A percentile compares a stretch with the other conserved stretches of the same genome.
Conservation (phyloP, 2,329 filamentous ascomycete species). For the Achaetomium macrosporum region DNA sequence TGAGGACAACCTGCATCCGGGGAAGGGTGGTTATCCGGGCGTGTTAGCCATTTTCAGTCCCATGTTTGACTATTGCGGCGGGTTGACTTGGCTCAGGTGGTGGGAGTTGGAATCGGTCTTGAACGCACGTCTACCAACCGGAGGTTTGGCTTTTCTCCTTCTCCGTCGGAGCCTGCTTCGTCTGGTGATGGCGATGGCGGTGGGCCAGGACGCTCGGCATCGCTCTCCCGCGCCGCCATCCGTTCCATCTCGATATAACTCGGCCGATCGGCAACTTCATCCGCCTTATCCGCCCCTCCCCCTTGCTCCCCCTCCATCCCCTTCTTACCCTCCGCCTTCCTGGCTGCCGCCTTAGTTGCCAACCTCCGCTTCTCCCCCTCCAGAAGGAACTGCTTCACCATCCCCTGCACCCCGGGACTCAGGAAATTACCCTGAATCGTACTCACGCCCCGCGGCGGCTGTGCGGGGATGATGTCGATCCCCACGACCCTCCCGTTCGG, state of each 20-base stretch:
- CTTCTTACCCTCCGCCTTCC: not conserved
- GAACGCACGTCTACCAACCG: slow-evolving; percentile 64
- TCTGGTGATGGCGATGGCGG: not conserved
- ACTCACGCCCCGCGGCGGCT: slow-evolving; percentile 85
- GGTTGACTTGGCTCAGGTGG: not conserved
- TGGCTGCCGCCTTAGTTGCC: slow-evolving; percentile 21
- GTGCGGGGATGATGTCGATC: slow-evolving; percentile 88
- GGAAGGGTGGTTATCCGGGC: not conserved
- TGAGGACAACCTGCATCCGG: slow-evolving; percentile 65
- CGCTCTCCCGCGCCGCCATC: slow-evolving; percentile 24
- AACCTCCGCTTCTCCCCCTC: slow-evolving; percentile 25
- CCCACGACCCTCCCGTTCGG: slow-evolving; percentile 78
- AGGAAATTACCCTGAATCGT: slow-evolving; percentile 95
- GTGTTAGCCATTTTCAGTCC: not conserved
- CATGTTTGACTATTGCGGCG: not conserved
- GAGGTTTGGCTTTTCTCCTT: slow-evolving; percentile 28
- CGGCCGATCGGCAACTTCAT: slow-evolving; percentile 34
- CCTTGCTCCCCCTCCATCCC: slow-evolving; percentile 13
- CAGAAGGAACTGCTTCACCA: slow-evolving; percentile 70
- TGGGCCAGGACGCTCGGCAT: slow-evolving; percentile 12
- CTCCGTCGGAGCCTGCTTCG: slow-evolving; percentile 2
- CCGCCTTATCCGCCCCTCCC: slow-evolving; percentile 16
- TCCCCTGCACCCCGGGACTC: slow-evolving; percentile 62
- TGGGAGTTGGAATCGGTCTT: not conserved
- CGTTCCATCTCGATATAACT: slow-evolving; percentile 65